phyloP scores from a whole-genome alignment of 805 yeast species.

The Lipomyces spencermartinsiae region DNA sequence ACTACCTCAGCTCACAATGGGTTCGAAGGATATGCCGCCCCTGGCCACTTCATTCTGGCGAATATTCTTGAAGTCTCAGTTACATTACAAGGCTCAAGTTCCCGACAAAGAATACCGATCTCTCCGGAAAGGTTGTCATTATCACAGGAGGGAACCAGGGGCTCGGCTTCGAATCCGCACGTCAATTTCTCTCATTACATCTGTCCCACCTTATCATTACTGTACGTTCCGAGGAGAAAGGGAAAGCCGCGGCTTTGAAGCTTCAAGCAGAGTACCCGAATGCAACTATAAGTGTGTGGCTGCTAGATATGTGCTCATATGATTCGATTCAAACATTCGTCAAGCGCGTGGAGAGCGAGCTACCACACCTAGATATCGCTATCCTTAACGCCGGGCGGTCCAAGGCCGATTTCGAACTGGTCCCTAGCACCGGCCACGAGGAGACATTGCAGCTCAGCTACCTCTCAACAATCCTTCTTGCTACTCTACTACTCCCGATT shows the following conservation, averaged over 20 bases:
- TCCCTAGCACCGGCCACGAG: slow-evolving; percentile 12
- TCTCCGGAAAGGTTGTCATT: background rate
- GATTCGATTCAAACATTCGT: slow-evolving; percentile 3
- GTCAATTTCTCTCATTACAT: background rate
- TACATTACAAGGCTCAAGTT: background rate
- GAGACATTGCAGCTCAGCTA: background rate
- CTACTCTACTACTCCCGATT: slow-evolving; percentile 2
- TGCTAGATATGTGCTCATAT: slow-evolving; percentile 11
- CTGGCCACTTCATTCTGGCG: background rate
- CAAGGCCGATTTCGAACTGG: background rate
- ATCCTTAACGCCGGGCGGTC: slow-evolving; percentile 8
- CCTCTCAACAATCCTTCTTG: background rate
- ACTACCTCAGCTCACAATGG: no score
- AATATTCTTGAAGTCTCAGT: background rate
- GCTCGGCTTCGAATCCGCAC: background rate
- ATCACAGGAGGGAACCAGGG: background rate
- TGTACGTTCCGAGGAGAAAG: background rate
- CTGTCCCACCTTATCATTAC: background rate
- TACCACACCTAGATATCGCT: slow-evolving; percentile 2
- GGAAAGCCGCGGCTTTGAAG: background rate
- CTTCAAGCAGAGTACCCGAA: background rate
- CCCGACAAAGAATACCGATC: background rate
- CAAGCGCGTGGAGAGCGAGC: background rate
- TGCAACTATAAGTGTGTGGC: slow-evolving; percentile 17
- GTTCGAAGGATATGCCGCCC: background rate